Evolutionary conservation across 2,329 filamentous ascomycete species (phyloP).

Genomic region (Talaromyces sp.): DNA sequence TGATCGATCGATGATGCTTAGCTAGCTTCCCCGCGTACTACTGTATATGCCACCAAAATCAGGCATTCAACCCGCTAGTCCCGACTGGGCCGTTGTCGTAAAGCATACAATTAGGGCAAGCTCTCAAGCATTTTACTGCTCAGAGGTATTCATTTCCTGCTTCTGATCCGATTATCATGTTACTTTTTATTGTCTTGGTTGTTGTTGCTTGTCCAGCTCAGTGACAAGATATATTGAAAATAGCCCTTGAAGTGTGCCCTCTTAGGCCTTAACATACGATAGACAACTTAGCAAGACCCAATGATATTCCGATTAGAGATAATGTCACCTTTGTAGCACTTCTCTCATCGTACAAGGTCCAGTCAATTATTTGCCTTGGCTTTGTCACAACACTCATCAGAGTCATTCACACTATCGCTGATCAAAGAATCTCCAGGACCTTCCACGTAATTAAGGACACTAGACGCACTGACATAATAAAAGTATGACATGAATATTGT

Average conservation of each 20-base stretch:
- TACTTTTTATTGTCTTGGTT: neutral
- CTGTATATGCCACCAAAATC: neutral
- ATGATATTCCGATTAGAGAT: neutral
- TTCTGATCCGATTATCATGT: neutral
- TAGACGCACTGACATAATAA: neutral
- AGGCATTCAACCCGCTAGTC: conserved; percentile 2
- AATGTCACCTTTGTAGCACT: neutral
- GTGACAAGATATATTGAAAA: neutral
- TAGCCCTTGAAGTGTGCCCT: neutral
- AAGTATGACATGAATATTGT: neutral
- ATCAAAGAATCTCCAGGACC: neutral
- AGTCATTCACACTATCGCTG: neutral
- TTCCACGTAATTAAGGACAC: neutral
- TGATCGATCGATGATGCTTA: neutral
- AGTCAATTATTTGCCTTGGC: neutral
- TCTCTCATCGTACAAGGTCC: neutral
- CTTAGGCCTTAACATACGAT: neutral
- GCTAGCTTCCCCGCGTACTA: conserved; percentile 11
- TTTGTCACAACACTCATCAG: neutral
- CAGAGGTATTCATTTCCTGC: neutral
- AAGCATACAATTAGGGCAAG: neutral
- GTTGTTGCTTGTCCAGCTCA: neutral
- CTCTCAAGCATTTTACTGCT: neutral
- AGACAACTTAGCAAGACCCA: neutral
- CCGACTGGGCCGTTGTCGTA: neutral